Base-by-base conservation (phyloP, 306 rosid genomes). In the Gillenia trifoliata region DNA sequence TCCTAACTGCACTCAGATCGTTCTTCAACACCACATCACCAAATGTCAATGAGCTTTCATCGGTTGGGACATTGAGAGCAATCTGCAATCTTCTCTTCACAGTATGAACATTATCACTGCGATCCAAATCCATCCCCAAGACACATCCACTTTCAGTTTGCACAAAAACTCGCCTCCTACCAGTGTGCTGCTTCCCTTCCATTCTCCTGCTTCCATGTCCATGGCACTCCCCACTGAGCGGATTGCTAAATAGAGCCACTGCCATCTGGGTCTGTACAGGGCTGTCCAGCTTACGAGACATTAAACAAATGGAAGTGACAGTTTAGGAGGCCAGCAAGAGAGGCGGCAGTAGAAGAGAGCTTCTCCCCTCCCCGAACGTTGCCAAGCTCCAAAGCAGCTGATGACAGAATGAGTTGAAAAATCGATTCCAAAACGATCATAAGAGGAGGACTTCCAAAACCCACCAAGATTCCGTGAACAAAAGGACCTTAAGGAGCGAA, bases 261-360 rank as follows among this genome's bases (percentile, higher is more conserved):
- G 99, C 96, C 99, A 94, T 94, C 82, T 94, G 98, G 54, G 96
- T 94, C 77, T 92, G 94, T 66, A 94, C 99, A 23, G 99, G 97
- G 66, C 99, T 90, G 79, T 92, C 97, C 82, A 85, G 83, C 70
- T 92, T 88, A 59, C 89, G 89, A 75, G 96, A 87, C 99, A 94
- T 94, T 15, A 83, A 85, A 61, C 56, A 66, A 19, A 15, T 22
- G 67, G 76, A 66, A 75, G 79, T 6, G 55, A 68, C 45, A 36
- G 82, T 45, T 52, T 59, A 31, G 16, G 64, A 77, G 71, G 86
- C 77, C 73, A 68, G 75, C 78, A 86, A 79, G 77, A 72, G 88
- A 75, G 84, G 83, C 43, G 82, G 90, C 82, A 20, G 64, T 19
- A 81, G 92, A 86, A 84, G 83, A 85, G 80, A 82, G 75, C 65